These are phyloP conservation scores for Amylocystis lapponica DNA, from an alignment of 768 basidiomycete genomes.

Conservation along the genomic window DNA sequence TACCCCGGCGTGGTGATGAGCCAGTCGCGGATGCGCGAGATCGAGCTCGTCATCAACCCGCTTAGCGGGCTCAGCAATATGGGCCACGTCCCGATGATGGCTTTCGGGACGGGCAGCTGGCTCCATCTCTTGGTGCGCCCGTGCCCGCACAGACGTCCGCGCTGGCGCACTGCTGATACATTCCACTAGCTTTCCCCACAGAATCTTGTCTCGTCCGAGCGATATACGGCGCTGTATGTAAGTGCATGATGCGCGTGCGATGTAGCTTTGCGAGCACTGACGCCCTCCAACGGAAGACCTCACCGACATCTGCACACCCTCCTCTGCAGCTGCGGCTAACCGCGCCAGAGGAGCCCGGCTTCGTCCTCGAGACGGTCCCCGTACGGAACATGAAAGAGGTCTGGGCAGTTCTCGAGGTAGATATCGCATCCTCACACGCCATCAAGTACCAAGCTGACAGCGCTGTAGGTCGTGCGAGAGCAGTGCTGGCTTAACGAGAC, in stretches of 20 bases:
- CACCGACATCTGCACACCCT: slow-evolving; percentile 62
- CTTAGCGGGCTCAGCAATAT: slow-evolving; percentile 43
- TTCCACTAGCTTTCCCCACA: slow-evolving; percentile 46
- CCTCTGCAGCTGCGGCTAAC: slow-evolving; percentile 62
- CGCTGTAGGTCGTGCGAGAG: slow-evolving; percentile 60
- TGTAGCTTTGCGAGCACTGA: neutral
- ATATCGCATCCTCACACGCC: slow-evolving; percentile 1
- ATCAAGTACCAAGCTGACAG: neutral
- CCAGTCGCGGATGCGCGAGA: slow-evolving; percentile 67
- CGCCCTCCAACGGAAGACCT: slow-evolving; percentile 49
- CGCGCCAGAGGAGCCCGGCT: slow-evolving; percentile 72
- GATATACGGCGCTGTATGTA: slow-evolving; percentile 67
- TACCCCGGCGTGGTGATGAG: slow-evolving; percentile 61
- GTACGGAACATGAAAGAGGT: slow-evolving; percentile 70
- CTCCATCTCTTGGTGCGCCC: slow-evolving; percentile 53
- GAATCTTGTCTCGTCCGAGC: slow-evolving; percentile 43
- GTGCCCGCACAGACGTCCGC: neutral
- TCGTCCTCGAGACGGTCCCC: slow-evolving; percentile 62
- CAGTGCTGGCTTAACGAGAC: slow-evolving; percentile 83
- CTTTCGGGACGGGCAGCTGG: slow-evolving; percentile 54
- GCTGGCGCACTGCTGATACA: neutral
- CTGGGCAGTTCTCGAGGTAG: slow-evolving; percentile 70
- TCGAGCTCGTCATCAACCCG: slow-evolving; percentile 58
- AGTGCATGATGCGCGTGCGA: slow-evolving; percentile 18
- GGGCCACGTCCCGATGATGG: slow-evolving; percentile 36